Percentiles rank a stretch among this genome's conserved stretches.
These are phyloP conservation scores for Rhizoctonia solani DNA, from an alignment of 1,284 basidiomycete genomes.

Conservation along the genomic window DNA sequence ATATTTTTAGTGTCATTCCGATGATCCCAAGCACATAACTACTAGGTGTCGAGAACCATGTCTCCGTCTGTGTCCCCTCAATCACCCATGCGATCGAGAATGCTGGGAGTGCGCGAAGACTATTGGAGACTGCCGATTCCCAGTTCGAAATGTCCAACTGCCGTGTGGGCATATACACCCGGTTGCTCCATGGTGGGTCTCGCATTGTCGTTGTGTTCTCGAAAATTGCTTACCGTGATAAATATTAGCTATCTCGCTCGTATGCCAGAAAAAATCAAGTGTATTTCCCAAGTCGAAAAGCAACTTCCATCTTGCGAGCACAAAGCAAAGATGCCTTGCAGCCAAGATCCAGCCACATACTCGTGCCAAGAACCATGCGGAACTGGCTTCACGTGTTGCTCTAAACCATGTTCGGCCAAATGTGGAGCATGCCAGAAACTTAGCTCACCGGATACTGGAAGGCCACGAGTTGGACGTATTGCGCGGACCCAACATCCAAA, in stretches of 20 bases:
- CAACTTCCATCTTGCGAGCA: conserved; percentile 63
- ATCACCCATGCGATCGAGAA: conserved; percentile 62
- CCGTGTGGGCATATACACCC: conserved; percentile 64
- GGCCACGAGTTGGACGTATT: conserved; percentile 29
- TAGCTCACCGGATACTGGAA: conserved; percentile 38
- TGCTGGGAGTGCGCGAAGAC: conserved; percentile 51
- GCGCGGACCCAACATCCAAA: conserved; percentile 49
- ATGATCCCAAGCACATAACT: conserved; percentile 58
- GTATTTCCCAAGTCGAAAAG: conserved; percentile 53
- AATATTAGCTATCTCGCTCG: conserved; percentile 54
- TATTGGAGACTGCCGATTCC: conserved; percentile 63
- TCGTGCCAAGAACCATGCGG: conserved; percentile 54
- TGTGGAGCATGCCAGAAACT: conserved; percentile 58
- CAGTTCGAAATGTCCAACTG: conserved; percentile 54
- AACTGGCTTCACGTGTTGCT: conserved; percentile 56
- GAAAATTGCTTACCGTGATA: background rate
- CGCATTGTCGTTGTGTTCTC: background rate
- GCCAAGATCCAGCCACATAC: conserved; percentile 49
- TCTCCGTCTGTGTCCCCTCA: conserved; percentile 55
- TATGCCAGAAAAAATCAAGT: conserved; percentile 52
- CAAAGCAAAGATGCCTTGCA: conserved; percentile 52
- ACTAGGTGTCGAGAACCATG: conserved; percentile 60
- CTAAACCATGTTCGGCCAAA: conserved; percentile 54
- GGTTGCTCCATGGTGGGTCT: conserved; percentile 59
- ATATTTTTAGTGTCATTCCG: conserved; percentile 64